Evolutionary conservation across 1,139 yeast species (phyloP), one percentile per base, ranked within the genome.

Genomic region (Pichia kudriavzevii): DNA sequence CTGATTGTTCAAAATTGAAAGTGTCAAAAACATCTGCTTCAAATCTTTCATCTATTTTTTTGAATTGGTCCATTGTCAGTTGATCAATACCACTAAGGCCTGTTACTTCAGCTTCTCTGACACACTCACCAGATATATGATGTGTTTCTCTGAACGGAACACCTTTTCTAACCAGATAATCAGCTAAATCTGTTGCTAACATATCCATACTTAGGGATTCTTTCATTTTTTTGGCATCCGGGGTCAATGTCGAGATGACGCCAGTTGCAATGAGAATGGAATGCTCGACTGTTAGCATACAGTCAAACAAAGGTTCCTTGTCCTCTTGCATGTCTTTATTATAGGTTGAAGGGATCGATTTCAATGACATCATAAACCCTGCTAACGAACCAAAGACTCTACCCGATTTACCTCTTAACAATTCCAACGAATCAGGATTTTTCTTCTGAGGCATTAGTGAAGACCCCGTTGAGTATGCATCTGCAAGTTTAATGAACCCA

Each of bases 71-170:
- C 39, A 83, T 60, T 2, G 82, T 58, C 51, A 91, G 67, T 58
- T 87, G 64, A 59, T 94, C 83, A 65, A 91, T 79, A 28, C 96
- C 96, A 5, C 79, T 64, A 32, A 85, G 65, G 24, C 71, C 71
- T 45, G 67, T 63, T 44, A 74, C 85, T 63, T 91, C 99, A 6
- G 98, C 96, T 35, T 64, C 60, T 48, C 94, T 78, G 34, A 91
- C 99, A 63, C 96, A 91, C 59, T 85, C 95, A 38, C 99, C 99
- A 5, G 96, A 85, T 44, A 91, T 88, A 60, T 91, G 97, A 61
- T 91, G 99, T 2, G 98, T 91, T 64, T 91, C 97, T 67, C 99
- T 84, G 67, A 91, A 91, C 40, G 98, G 98, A 45, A 91, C 98
- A 38, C 98, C 98, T 61, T 81, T 87, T 66, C 96, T 79, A 38